Evolutionary conservation across 257 asterid species (phyloP).

Genomic region (Gentiana straminea): DNA sequence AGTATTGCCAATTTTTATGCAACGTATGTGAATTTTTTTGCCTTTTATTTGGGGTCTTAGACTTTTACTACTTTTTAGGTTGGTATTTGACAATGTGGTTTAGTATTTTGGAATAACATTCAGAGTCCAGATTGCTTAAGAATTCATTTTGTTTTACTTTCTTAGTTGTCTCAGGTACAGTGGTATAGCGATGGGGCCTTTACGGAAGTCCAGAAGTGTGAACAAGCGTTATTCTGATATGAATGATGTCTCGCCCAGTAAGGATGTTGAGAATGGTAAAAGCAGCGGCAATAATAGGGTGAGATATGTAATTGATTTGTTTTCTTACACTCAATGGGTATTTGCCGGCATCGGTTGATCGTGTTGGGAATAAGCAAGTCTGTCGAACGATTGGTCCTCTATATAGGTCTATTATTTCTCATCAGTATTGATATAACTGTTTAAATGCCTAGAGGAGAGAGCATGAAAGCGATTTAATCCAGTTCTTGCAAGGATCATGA

Average conservation of each 20-base stretch:
- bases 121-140: not conserved
- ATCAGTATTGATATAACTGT: too few relatives aligned
- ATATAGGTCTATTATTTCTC: too few relatives aligned
- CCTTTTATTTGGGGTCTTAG: not conserved
- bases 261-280: conserved; percentile 46
- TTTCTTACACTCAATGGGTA: too few relatives aligned
- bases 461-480: too few relatives aligned
- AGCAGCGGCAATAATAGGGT: conserved; percentile 51
- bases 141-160: not conserved
- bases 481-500: too few relatives aligned
- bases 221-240: conserved; percentile 39
- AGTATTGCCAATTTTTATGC: too few relatives aligned
- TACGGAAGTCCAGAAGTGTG: conserved; percentile 53
- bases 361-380: too few relatives aligned
- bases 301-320: conserved; percentile 20
- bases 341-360: too few relatives aligned
- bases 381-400: too few relatives aligned
- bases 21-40: not conserved
- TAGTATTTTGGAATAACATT: not conserved
- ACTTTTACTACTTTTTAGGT: not conserved
- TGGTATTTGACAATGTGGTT: not conserved
- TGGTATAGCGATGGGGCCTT: conserved; percentile 43
- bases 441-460: too few relatives aligned
- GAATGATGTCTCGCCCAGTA: conserved; percentile 51
- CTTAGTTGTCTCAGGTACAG: conserved; percentile 18